These are phyloP conservation scores for Claviceps citrina DNA, from an alignment of 2,329 filamentous ascomycete genomes.

Conservation along the genomic window DNA sequence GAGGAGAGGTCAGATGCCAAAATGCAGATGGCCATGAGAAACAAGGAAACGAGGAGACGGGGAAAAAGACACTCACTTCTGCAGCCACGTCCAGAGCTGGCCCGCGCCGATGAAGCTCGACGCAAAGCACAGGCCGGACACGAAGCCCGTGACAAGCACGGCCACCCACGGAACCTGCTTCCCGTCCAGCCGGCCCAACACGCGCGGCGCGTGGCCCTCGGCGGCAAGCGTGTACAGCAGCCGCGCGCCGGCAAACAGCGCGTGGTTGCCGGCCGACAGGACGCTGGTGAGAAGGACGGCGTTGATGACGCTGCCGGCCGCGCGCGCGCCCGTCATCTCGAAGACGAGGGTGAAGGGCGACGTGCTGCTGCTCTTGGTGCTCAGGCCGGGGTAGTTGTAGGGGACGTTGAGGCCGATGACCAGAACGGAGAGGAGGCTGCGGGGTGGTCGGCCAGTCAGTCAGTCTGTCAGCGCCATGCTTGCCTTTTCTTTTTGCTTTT, in stretches of 20 bases:
- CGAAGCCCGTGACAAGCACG: conserved; percentile 46
- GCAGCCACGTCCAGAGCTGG: conserved; percentile 50
- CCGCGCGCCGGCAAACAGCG: conserved; percentile 80
- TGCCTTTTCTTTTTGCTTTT: not conserved
- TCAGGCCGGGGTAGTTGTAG: conserved; percentile 28
- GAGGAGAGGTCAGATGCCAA: too few species aligned
- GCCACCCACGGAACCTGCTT: conserved; percentile 65
- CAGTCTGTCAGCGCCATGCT: not conserved
- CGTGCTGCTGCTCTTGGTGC: conserved; percentile 43
- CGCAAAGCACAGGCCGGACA: conserved; percentile 48
- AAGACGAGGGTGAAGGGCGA: conserved; percentile 94
- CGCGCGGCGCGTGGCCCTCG: conserved; percentile 63
- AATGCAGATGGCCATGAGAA: too few species aligned
- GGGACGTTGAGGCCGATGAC: conserved; percentile 42
- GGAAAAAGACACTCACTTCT: conserved; percentile 31
- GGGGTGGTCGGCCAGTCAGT: too few species aligned
- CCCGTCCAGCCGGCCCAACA: conserved; percentile 69
- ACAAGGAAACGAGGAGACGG: not conserved
- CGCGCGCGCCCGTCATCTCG: conserved; percentile 63
- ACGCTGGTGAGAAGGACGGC: conserved; percentile 86
- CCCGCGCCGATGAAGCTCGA: conserved; percentile 51
- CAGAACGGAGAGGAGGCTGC: conserved; percentile 22
- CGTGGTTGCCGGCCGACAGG: conserved; percentile 79
- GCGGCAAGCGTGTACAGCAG: conserved; percentile 83
- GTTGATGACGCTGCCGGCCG: conserved; percentile 82